Evolutionary conservation across 2,329 filamentous ascomycete species (phyloP), one percentile per base, ranked within the genome.

Genomic region (Stromatinia cepivora): DNA sequence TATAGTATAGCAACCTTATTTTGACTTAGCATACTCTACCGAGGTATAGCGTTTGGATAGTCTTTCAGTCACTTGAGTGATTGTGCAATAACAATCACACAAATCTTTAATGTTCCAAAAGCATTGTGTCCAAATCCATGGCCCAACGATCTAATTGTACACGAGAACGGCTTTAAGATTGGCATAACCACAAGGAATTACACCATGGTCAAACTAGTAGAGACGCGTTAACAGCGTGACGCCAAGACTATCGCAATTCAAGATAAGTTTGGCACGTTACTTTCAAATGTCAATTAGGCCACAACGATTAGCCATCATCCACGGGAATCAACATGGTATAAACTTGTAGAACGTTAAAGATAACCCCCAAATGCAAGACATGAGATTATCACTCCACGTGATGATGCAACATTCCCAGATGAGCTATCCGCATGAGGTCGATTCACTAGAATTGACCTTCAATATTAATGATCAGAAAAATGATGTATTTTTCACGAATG

Each of bases 151-250:
- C 15, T 17, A 20, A 34, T 20, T 20, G 22, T 46, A 6, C 31
- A 50, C 45, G 15, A 50, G 28, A 34, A 50, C 45, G 28, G 13
- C 31, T 39, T 52, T 63, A 63, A 63, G 22, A 63, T 63, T 50
- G n/a, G 61, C 46, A 52, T 25, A 22, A 9, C 28, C 22, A 52
- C 25, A 39, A 52, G 5, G 39, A 39, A 52, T 52, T 17, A 22
- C 61, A 39, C 8, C 4, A 25, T 25, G 45, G n/a, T 8, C 22
- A 1, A 9, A 50, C 7, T 36, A 17, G 61, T 36, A 28, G 22
- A 63, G 17, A 28, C 20, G 61, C 61, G 52, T 63, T n/a, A 28
- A 52, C 31, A 52, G 46, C 61, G 61, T 63, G 59, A 34, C 46
- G 59, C 59, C 59, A 36, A 63, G 46, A 25, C 15, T 46, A 50